Evolutionary conservation across 768 basidiomycete species (phyloP), one percentile per base, ranked within the genome.

Genomic region (Gyrodon lividus): DNA sequence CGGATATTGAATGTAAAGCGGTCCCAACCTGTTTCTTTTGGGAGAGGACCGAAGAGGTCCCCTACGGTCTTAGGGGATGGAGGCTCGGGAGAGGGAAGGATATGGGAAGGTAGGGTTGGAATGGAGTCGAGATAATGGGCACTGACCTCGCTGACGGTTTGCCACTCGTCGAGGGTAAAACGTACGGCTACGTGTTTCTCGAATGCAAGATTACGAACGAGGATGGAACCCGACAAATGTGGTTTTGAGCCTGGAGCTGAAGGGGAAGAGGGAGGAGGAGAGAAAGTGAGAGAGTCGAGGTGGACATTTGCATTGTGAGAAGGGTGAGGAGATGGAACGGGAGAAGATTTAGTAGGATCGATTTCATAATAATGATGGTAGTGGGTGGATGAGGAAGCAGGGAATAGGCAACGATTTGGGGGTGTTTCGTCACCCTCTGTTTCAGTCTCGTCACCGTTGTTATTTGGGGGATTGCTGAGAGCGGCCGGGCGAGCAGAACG

Each of bases 91-190:
- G 38, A 23, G 7, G 17, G 8, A 8, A 8, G 53, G 64, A 72
- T 56, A 59, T 40, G 57, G 51, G 59, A 52, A 0, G 73, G 79
- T 67, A 70, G 6, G 23, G 69, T 40, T 4, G 73, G 55, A 23
- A 84, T 62, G 16, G 76, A 77, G n/a, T 68, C 67, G 33, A 71
- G 60, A 54, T 84, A 70, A 41, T 62, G 69, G n/a, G 77, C 86
- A 38, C 69, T 54, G 28, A 97, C 92, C 66, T 98, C 96, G 38
- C 83, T 86, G 0, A 90, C 89, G 3, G 95, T 98, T 56, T 87
- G 83, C 96, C 96, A 98, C 43, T 88, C 84, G 68, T 98, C 96
- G 42, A 96, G 75, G 2, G 96, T 98, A 67, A 95, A 98, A 1
- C 95, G 76, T 0, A 97, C 78, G 0, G 81, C 84, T 41, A 98